Conservation (phyloP, 139 green algal genomes). For the Desmodesmus armatus region DNA sequence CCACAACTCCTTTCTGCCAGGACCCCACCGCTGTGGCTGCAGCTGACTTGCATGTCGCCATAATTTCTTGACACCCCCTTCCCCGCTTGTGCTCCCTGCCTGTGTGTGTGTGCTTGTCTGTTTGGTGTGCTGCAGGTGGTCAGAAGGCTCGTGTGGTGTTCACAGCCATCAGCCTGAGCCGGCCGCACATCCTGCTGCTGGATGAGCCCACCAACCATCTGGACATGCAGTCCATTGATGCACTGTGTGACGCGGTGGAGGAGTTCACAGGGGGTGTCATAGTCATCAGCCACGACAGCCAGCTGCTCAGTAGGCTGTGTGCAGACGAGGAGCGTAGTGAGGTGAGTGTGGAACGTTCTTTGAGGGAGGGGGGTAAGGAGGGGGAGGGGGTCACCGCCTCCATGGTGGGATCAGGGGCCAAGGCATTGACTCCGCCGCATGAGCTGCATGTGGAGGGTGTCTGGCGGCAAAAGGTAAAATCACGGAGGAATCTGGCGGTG, state of each 20-base stretch:
- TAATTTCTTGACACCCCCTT: not conserved
- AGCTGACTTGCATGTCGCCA: not conserved
- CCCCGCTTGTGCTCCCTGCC: not conserved
- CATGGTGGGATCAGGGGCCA: no score
- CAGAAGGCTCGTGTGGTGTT: conserved; percentile 99
- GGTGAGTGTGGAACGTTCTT: no score
- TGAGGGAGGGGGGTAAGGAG: not conserved
- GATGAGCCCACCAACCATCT: conserved; percentile 95
- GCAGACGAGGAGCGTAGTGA: conserved; percentile 91
- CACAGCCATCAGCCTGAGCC: conserved; percentile 87
- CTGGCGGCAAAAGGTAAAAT: no score
- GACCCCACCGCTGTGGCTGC: not conserved
- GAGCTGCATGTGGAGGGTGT: no score
- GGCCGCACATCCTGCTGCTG: conserved; percentile 96
- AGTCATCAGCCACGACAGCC: conserved; percentile 97
- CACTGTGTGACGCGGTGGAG: conserved; percentile 93
- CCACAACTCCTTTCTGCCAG: not conserved
- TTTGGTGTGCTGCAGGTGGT: conserved; percentile 59
- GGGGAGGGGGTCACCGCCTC: no score
- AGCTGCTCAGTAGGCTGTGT: conserved; percentile 92
- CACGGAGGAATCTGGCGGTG: no score
- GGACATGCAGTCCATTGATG: conserved; percentile 99
- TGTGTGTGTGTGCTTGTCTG: not conserved
- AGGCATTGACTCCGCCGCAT: no score
- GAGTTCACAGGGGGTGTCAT: conserved; percentile 97